Percentiles rank a stretch among this genome's conserved stretches.
Conservation (phyloP, 192 early-diverging fungal species). For the Coemansia aciculifera region DNA sequence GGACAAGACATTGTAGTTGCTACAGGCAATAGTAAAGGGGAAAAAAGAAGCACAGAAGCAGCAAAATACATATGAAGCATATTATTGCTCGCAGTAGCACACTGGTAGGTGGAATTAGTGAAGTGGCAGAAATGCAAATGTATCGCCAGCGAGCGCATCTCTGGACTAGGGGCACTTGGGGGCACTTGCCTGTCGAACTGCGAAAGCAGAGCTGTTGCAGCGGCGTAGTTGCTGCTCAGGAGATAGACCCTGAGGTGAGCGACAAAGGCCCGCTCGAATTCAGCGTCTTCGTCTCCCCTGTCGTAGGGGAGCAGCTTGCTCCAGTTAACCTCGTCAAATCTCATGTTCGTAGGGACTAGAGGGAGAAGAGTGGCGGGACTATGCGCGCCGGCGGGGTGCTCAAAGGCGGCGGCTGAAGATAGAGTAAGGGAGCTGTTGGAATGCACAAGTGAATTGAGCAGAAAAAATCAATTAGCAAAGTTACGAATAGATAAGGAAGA, state of each 20-base stretch:
- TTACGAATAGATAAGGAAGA: background rate
- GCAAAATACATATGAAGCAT: background rate
- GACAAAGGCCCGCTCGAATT: conserved; percentile 40
- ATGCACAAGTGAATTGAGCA: conserved; percentile 2
- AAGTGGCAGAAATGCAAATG: background rate
- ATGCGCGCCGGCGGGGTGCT: conserved; percentile 15
- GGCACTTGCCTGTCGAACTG: conserved; percentile 39
- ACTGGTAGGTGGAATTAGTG: background rate
- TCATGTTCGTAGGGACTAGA: conserved; percentile 25
- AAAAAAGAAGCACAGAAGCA: background rate
- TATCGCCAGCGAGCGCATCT: conserved; percentile 4
- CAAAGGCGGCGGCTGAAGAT: background rate
- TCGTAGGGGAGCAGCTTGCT: conserved; percentile 42
- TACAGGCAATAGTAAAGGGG: conserved; percentile 15
- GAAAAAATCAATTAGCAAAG: background rate
- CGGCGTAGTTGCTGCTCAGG: conserved; percentile 33
- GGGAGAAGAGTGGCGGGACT: background rate
- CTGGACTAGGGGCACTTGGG: background rate
- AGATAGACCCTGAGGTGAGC: conserved; percentile 33
- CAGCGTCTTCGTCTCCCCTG: conserved; percentile 40
- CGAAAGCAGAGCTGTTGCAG: conserved; percentile 21
- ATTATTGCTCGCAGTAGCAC: conserved; percentile 2
- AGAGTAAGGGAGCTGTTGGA: conserved; percentile 1
- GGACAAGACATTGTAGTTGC: conserved; percentile 40
- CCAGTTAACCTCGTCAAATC: conserved; percentile 50